Conservation (phyloP, 2,329 filamentous ascomycete species). For the Cercospora sojina region DNA sequence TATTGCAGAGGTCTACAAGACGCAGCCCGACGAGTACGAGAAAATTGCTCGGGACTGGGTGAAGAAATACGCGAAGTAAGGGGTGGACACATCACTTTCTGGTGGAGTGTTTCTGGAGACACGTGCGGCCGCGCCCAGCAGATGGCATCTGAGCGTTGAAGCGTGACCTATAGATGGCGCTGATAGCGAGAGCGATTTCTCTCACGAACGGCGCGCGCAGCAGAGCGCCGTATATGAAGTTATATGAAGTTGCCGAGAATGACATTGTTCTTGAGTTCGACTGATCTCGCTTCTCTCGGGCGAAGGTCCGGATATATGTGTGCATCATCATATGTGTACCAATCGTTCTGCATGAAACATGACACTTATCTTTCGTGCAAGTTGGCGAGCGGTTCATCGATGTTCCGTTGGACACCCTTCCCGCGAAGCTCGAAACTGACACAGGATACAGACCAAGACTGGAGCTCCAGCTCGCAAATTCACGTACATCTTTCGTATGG, state of each 20-base stretch:
- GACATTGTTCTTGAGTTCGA: neutral
- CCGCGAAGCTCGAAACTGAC: neutral
- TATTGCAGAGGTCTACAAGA: conserved; percentile 81
- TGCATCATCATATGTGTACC: neutral
- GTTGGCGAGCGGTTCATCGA: neutral
- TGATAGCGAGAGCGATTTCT: neutral
- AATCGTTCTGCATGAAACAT: conserved; percentile 6
- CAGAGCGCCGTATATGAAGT: neutral
- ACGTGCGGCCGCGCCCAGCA: neutral
- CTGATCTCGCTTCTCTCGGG: neutral
- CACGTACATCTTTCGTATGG: neutral
- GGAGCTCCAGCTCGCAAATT: neutral
- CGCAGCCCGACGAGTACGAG: conserved; percentile 66
- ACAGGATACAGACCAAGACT: neutral
- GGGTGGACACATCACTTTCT: neutral
- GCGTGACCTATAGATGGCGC: neutral
- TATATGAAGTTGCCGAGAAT: neutral
- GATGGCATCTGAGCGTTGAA: neutral
- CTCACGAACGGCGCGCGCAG: neutral
- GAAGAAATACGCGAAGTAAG: conserved; percentile 62
- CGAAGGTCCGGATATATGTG: neutral
- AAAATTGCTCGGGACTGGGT: conserved; percentile 74
- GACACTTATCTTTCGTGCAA: neutral
- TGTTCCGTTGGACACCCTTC: neutral
- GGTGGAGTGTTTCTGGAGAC: neutral